Percentiles rank a stretch among this genome's conserved stretches.
These are phyloP conservation scores for Clarireedia monteithiana DNA, from an alignment of 2,329 filamentous ascomycete species.

Conservation along the genomic window DNA sequence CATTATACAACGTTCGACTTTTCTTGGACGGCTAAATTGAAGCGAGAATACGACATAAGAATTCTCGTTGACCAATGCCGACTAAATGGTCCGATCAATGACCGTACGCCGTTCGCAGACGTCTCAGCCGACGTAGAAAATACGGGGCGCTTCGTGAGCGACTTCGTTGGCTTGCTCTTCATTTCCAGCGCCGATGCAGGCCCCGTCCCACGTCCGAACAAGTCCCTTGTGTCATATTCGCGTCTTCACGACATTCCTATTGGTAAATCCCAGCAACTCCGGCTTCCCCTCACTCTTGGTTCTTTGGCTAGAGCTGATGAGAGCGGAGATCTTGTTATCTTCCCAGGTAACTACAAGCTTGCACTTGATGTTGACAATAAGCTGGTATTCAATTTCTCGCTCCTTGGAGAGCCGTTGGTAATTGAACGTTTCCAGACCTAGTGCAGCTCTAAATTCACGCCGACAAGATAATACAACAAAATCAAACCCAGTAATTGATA, in stretches of 20 bases:
- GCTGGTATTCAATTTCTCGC: not conserved
- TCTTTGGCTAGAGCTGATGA: constrained; percentile 42
- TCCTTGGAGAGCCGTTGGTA: too few relatives aligned
- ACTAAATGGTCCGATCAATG: constrained; percentile 3
- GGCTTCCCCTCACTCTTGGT: constrained; percentile 39
- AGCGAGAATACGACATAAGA: not conserved
- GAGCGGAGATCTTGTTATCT: constrained; percentile 42
- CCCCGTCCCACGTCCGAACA: constrained; percentile 43
- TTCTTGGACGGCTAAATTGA: not conserved
- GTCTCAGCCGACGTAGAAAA: constrained; percentile 32
- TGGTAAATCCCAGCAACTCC: constrained; percentile 27
- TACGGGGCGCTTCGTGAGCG: constrained; percentile 42
- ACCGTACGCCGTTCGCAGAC: constrained; percentile 29
- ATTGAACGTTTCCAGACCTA: too few relatives aligned
- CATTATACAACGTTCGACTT: constrained; percentile 14
- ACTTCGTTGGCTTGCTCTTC: constrained; percentile 46
- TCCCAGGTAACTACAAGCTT: constrained; percentile 44
- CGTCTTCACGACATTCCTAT: constrained; percentile 27
- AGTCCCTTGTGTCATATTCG: constrained; percentile 43
- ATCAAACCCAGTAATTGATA: too few relatives aligned
- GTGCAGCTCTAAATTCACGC: too few relatives aligned
- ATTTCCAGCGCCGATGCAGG: constrained; percentile 37
- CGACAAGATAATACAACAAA: too few relatives aligned
- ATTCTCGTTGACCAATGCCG: too few relatives aligned
- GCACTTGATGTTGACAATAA: constrained; percentile 37